These are phyloP conservation scores for Syncephalastrum racemosum DNA, from an alignment of 371 early-diverging fungal genomes.

Conservation along the genomic window DNA sequence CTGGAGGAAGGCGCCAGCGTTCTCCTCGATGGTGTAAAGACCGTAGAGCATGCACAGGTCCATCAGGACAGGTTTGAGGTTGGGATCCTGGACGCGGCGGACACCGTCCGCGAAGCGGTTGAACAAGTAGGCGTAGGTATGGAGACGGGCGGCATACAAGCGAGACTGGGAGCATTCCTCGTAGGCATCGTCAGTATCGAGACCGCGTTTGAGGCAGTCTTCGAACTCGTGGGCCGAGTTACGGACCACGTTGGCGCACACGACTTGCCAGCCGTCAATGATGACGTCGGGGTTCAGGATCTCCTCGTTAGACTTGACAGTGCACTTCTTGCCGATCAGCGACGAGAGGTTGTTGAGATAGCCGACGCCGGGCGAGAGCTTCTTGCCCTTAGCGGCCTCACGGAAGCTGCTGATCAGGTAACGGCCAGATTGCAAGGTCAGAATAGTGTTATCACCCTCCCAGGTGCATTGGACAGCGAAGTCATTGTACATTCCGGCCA, in stretches of 20 bases:
- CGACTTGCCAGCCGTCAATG: constrained; percentile 82
- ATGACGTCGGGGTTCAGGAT: constrained; percentile 64
- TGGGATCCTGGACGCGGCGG: constrained; percentile 42
- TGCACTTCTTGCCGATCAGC: constrained; percentile 55
- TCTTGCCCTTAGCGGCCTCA: constrained; percentile 75
- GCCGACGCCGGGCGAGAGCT: constrained; percentile 78
- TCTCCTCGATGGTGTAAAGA: constrained; percentile 79
- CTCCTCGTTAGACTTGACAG: constrained; percentile 54
- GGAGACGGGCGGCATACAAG: constrained; percentile 85
- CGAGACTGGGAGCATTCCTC: constrained; percentile 83
- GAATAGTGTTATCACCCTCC: constrained; percentile 92
- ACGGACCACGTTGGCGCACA: constrained; percentile 81
- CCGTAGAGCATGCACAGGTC: constrained; percentile 82
- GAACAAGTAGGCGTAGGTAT: constrained; percentile 84
- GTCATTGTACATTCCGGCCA: constrained; percentile 84
- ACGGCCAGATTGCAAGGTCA: constrained; percentile 89
- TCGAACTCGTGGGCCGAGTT: constrained; percentile 83
- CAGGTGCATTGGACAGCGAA: constrained; percentile 94
- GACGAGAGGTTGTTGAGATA: constrained; percentile 69
- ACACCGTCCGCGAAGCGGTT: constrained; percentile 84
- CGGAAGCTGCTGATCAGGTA: constrained; percentile 83
- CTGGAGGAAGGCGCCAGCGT: constrained; percentile 87
- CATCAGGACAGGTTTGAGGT: constrained; percentile 53
- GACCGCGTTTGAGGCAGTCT: constrained; percentile 62
- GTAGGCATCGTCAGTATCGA: constrained; percentile 80